These are phyloP conservation scores for Stagonosporopsis cucurbitacearum DNA, from an alignment of 2,329 filamentous ascomycete species.

Conservation along the genomic window DNA sequence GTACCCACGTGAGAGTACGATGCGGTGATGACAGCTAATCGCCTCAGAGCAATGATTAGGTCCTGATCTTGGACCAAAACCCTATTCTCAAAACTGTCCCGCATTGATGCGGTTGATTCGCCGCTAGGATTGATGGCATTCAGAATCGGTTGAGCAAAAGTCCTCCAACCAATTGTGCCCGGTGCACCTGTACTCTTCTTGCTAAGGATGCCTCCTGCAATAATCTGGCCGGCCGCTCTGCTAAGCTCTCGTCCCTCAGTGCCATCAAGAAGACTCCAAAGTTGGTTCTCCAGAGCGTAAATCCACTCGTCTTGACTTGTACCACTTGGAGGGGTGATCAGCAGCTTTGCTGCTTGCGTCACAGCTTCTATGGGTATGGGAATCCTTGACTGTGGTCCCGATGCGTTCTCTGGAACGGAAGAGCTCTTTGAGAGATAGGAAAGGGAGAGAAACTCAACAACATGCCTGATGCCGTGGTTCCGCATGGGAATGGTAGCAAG, in stretches of 20 bases:
- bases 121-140: constrained; percentile 55
- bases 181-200: constrained; percentile 69
- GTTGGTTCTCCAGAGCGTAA: constrained; percentile 64
- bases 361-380: constrained; percentile 73
- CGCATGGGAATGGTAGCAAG: constrained; percentile 68
- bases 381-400: constrained; percentile 51
- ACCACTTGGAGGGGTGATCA: constrained; percentile 65
- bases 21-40: constrained; percentile 63
- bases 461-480: constrained; percentile 68
- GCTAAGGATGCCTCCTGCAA: constrained; percentile 71
- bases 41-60: constrained; percentile 60
- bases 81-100: constrained; percentile 56
- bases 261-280: constrained; percentile 68
- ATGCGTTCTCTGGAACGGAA: constrained; percentile 46
- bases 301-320: constrained; percentile 67
- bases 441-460: constrained; percentile 73
- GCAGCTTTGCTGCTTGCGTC: constrained; percentile 65
- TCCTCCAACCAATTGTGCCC: constrained; percentile 65
- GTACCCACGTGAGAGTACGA: constrained; percentile 73
- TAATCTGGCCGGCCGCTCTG: constrained; percentile 66
- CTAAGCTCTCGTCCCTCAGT: constrained; percentile 63
- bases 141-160: constrained; percentile 66
- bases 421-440: constrained; percentile 64
- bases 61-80: constrained; percentile 58
- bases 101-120: constrained; percentile 43